Percentiles rank a stretch among this genome's conserved stretches.
phyloP scores from a whole-genome alignment of 768 basidiomycete species.

The Antrodiella citrinella region DNA sequence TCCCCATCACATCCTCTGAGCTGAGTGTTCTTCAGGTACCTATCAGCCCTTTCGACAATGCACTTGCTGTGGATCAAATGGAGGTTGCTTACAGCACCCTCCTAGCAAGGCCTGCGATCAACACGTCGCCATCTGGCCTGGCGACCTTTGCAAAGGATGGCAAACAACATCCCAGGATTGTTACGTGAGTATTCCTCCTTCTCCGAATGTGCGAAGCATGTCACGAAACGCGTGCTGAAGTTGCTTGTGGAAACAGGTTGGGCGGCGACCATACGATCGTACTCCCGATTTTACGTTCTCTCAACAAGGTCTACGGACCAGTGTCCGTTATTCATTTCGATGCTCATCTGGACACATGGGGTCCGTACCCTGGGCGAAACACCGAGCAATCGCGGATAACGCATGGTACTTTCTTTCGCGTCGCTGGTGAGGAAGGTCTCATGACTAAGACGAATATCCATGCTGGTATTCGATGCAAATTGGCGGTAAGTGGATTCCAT shows the following conservation, averaged over 20 bases:
- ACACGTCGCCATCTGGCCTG: constrained; percentile 7
- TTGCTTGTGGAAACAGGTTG: no score
- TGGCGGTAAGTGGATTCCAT: constrained; percentile 36
- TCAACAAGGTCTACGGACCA: constrained; percentile 74
- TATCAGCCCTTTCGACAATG: constrained; percentile 72
- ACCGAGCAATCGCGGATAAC: constrained; percentile 62
- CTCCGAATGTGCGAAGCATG: no score
- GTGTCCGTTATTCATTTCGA: constrained; percentile 83
- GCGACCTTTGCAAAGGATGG: constrained; percentile 44
- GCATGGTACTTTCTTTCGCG: constrained; percentile 82
- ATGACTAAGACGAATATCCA: constrained; percentile 65
- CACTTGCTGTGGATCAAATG: constrained; percentile 78
- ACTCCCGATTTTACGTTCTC: constrained; percentile 73
- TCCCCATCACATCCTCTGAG: no score
- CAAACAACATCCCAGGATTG: constrained; percentile 61
- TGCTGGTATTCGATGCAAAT: constrained; percentile 77
- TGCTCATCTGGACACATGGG: constrained; percentile 67
- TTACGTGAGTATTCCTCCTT: constrained; percentile 52
- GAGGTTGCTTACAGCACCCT: constrained; percentile 78
- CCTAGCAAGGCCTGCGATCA: constrained; percentile 44
- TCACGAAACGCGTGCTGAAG: no score
- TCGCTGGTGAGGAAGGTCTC: constrained; percentile 72
- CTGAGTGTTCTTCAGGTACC: no score
- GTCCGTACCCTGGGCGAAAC: constrained; percentile 26
- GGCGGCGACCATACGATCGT: constrained; percentile 91